A percentile compares a stretch with the other conserved stretches of the same genome.
Conservation (phyloP, 768 basidiomycete genomes). For the Tulasnella sp. region DNA sequence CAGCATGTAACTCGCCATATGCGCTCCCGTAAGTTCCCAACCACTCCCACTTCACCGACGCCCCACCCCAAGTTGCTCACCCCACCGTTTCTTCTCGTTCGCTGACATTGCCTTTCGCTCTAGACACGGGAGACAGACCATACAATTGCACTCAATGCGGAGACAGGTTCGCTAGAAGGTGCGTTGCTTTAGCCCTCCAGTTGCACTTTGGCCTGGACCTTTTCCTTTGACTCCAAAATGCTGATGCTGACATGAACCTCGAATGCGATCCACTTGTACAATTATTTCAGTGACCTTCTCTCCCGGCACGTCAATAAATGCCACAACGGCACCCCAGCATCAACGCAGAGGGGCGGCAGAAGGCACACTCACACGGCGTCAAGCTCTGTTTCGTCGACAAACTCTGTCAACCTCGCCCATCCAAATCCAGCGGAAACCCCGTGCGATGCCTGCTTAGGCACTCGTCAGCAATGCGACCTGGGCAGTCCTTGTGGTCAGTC, state of each 20-base stretch:
- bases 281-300: conserved; percentile 57
- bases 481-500: conserved; percentile 22
- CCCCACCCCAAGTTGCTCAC: conserved; percentile 11
- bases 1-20: conserved; percentile 87
- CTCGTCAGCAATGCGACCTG: conserved; percentile 37
- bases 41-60: background rate
- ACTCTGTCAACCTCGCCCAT: conserved; percentile 50
- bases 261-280: too few species aligned
- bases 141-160: conserved; percentile 85
- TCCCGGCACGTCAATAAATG: conserved; percentile 85
- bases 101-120: conserved; percentile 12
- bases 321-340: conserved; percentile 49
- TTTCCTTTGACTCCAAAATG: background rate
- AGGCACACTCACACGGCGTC: conserved; percentile 39
- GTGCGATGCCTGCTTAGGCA: conserved; percentile 77
- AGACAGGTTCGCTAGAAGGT: conserved; percentile 86
- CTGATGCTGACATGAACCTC: conserved; percentile 15
- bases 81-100: conserved; percentile 16
- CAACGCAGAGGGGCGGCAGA: conserved; percentile 10
- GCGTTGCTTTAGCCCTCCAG: conserved; percentile 8
- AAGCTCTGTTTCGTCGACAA: conserved; percentile 41
- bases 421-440: conserved; percentile 26
- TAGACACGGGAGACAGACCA: conserved; percentile 82
- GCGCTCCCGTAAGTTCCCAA: conserved; percentile 48
- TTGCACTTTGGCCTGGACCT: background rate